Evolutionary conservation across 225 moss, liverwort and hornwort species (phyloP), one percentile per base, ranked within the genome.

Genomic region (Polytrichum commune): DNA sequence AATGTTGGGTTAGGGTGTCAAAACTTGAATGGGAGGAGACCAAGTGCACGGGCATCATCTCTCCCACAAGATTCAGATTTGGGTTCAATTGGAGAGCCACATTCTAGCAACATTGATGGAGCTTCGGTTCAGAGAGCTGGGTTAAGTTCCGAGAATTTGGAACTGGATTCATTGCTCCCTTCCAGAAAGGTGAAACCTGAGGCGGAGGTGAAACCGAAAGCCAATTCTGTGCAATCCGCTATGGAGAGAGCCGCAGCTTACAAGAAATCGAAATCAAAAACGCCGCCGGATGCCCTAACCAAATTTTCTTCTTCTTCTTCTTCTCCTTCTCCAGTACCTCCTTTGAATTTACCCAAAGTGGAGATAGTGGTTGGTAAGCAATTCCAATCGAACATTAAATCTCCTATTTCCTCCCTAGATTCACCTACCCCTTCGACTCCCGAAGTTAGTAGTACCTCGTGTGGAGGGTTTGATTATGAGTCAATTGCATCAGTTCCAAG

Each of bases 181-280:
- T 77, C 82, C 18, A 53, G 73, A 75, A 74, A 79, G 53, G 68
- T 77, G 69, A 66, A 60, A 7, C 56, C 20, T 61, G 78, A 76
- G 56, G 67, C 32, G 27, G 68, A 68, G 54, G 62, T 57, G 23
- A 69, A 25, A 32, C 28, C 72, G 19, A 74, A 64, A 27, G 35
- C 29, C 53, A 76, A 26, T 30, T 67, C 75, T 64, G 87, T 81
- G 53, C 87, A 84, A 32, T 88, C 75, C 38, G 90, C 96, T 74
- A 29, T 93, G 54, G 84, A 90, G 56, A 74, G 85, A 75, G 96
- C 93, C 19, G 82, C 78, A 60, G 87, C 87, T 25, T 96, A 93
- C 83, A 91, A 73, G 70, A 88, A 88, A 68, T 66, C 54, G 80
- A 91, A 86, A 67, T 54, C 62, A 4, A 63, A 70, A 67, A 78